These are phyloP conservation scores for Mycena galericulata DNA, from an alignment of 768 basidiomycete species.

Conservation along the genomic window DNA sequence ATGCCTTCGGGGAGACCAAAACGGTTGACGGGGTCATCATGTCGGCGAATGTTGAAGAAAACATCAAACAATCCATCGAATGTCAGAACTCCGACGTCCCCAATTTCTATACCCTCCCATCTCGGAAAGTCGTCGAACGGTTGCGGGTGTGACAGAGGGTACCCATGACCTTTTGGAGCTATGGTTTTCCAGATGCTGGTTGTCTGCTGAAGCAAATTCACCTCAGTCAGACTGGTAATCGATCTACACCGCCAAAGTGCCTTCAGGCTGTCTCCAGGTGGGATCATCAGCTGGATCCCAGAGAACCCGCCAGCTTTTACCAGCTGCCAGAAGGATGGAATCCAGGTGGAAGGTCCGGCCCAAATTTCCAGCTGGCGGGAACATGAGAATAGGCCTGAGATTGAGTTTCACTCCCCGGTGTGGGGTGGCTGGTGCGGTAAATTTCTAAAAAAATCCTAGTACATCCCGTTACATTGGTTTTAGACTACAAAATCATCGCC, in stretches of 20 bases:
- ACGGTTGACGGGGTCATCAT: not conserved
- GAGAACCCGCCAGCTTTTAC: not conserved
- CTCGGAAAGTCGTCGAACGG: not conserved
- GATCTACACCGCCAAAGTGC: not conserved
- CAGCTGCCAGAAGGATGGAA: not conserved
- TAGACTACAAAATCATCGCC: too few species aligned
- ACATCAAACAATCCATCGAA: not conserved
- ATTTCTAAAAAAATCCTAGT: too few species aligned
- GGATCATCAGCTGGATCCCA: not conserved
- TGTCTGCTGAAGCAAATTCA: too few species aligned
- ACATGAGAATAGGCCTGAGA: not conserved
- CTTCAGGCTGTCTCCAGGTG: conserved; percentile 1
- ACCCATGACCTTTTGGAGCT: conserved; percentile 2
- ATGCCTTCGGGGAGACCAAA: not conserved
- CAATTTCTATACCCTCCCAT: not conserved
- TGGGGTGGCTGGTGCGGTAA: not conserved
- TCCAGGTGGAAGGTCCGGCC: not conserved
- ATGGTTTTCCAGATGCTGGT: too few species aligned
- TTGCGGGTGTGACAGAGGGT: conserved; percentile 4
- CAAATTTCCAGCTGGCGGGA: not conserved
- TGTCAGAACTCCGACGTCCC: conserved; percentile 5
- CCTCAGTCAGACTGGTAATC: too few species aligned
- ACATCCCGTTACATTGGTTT: too few species aligned
- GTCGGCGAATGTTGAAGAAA: not conserved
- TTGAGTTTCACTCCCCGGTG: not conserved